Percentiles rank a stretch among this genome's conserved stretches.
Conservation (phyloP, 2,329 filamentous ascomycete genomes). For the Sphaerulina musiva region DNA sequence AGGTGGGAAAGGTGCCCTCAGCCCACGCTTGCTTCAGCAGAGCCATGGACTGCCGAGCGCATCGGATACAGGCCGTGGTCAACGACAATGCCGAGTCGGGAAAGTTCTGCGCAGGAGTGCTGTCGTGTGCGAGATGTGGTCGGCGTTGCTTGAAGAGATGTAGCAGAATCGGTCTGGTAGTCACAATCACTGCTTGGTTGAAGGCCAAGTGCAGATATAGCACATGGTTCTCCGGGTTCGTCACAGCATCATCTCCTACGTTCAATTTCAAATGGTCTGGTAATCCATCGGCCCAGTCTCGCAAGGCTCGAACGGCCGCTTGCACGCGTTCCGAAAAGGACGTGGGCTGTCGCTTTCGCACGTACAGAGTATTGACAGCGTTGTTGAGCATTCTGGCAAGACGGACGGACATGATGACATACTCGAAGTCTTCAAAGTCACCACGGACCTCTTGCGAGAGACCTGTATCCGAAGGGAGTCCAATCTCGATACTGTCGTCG, state of each 20-base stretch:
- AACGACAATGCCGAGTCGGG: conserved; percentile 35
- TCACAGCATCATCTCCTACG: conserved; percentile 20
- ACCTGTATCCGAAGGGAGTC: conserved; percentile 37
- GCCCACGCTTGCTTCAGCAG: conserved; percentile 44
- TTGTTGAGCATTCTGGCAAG: conserved; percentile 34
- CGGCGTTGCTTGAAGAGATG: conserved; percentile 26
- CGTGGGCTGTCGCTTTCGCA: conserved; percentile 26
- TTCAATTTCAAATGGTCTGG: conserved; percentile 33
- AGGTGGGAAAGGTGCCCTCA: conserved; percentile 42
- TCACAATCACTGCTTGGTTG: conserved; percentile 33
- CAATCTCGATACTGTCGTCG: conserved; percentile 37
- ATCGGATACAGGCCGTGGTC: conserved; percentile 42
- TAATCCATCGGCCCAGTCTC: conserved; percentile 35
- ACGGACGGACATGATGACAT: conserved; percentile 37
- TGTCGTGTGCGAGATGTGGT: conserved; percentile 1
- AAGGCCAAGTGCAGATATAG: conserved; percentile 35
- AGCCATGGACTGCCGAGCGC: conserved; percentile 41
- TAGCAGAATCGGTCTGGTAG: conserved; percentile 33
- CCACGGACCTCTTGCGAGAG: conserved; percentile 23
- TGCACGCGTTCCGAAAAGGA: conserved; percentile 36
- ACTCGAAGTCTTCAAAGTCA: conserved; percentile 36
- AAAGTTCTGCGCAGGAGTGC: conserved; percentile 1
- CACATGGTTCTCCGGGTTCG: conserved; percentile 21
- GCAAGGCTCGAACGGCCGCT: conserved; percentile 32
- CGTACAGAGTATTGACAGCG: conserved; percentile 29